phyloP scores from a whole-genome alignment of 352 stramenopile species.

The Phytophthora pinifolia region DNA sequence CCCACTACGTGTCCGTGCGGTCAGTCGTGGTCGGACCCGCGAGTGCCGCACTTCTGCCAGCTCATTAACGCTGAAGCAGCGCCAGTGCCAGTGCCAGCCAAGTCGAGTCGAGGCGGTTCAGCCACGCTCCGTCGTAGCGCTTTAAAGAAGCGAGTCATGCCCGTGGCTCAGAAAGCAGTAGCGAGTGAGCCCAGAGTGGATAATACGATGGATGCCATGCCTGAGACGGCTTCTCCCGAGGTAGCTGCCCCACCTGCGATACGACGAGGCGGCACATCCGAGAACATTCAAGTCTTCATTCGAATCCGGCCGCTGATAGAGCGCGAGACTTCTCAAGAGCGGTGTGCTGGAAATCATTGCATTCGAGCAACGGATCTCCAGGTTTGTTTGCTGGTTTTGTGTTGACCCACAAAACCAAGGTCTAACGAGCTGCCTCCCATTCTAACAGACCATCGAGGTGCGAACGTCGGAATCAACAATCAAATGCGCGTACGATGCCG shows the following conservation, averaged over 20 bases:
- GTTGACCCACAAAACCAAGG: not conserved
- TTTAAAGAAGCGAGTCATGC: slow-evolving; percentile 7
- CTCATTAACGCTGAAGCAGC: slow-evolving; percentile 39
- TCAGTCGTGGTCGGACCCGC: slow-evolving; percentile 62
- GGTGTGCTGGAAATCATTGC: slow-evolving; percentile 30
- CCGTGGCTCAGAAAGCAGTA: not conserved
- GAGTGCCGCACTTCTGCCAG: slow-evolving; percentile 68
- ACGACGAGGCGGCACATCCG: slow-evolving; percentile 37
- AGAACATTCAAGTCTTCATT: slow-evolving; percentile 87
- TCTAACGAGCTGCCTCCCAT: not conserved
- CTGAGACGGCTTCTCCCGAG: slow-evolving; percentile 6
- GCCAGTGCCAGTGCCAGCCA: slow-evolving; percentile 2
- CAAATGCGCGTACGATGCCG: slow-evolving; percentile 79
- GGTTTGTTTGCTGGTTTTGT: slow-evolving; percentile 26
- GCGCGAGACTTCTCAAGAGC: slow-evolving; percentile 46
- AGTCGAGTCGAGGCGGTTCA: slow-evolving; percentile 8
- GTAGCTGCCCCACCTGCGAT: not conserved
- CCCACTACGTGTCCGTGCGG: slow-evolving; percentile 53
- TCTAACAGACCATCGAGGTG: slow-evolving; percentile 76
- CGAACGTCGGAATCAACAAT: slow-evolving; percentile 66
- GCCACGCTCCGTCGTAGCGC: not conserved
- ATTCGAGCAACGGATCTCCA: slow-evolving; percentile 49
- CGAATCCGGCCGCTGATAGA: slow-evolving; percentile 81
- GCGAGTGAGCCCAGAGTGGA: not conserved
- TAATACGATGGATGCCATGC: slow-evolving; percentile 4